phyloP scores from a whole-genome alignment of 805 yeast genomes.

The Ogataea thermomethanolica region DNA sequence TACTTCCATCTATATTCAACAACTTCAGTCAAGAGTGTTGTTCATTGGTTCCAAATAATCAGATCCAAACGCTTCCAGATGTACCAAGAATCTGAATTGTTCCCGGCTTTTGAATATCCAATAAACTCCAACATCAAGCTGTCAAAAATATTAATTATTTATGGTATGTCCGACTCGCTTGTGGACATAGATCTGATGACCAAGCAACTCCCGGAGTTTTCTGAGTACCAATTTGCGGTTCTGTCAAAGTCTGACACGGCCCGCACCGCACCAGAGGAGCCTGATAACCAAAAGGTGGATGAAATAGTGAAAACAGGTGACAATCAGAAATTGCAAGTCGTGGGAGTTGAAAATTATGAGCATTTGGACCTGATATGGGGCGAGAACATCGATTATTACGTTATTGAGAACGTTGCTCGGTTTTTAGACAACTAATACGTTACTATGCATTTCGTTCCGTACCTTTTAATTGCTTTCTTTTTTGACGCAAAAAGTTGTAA shows the following conservation, averaged over 20 bases:
- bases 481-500: conserved; percentile 10
- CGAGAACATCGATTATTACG: conserved; percentile 50
- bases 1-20: conserved; percentile 88
- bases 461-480: conserved; percentile 10
- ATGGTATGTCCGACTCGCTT: conserved; percentile 79
- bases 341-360: conserved; percentile 69
- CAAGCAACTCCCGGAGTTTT: conserved; percentile 37
- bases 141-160: conserved; percentile 66
- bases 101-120: conserved; percentile 46
- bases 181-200: conserved; percentile 82
- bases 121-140: conserved; percentile 51
- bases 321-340: conserved; percentile 17
- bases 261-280: background rate
- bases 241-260: conserved; percentile 5
- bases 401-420: conserved; percentile 40
- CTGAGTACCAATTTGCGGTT: conserved; percentile 2
- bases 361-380: conserved; percentile 96
- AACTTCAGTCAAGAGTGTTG: conserved; percentile 86
- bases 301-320: conserved; percentile 4
- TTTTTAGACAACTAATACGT: conserved; percentile 19
- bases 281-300: conserved; percentile 19
- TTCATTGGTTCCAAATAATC: conserved; percentile 95
- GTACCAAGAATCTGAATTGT: conserved; percentile 70
- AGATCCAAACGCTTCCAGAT: conserved; percentile 75
- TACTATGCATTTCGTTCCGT: background rate